Evolutionary conservation across 345 rosid genomes (phyloP), one percentile per base, ranked within the genome.

Genomic region (Orychophragmus violaceus): DNA sequence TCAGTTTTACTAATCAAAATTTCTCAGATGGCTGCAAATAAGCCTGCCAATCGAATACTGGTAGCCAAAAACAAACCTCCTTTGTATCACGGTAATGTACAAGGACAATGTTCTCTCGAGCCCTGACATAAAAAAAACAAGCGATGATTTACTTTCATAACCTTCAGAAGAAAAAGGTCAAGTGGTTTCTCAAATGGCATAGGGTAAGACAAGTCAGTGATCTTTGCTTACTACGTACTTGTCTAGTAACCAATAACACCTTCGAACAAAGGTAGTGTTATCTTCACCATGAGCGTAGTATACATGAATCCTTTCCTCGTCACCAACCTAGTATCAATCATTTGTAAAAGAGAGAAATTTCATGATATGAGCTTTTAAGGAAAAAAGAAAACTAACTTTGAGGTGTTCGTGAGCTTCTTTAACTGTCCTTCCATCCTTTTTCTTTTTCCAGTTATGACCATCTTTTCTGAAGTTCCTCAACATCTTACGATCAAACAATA

Each of bases 381-480:
- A 8, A 17, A 37, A 68, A 62, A 59, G n/a, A 69, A 64, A 53
- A 14, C 89, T 74, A 68, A 90, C 99, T 82, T 94, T 94, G 58
- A 94, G 81, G 81, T 88, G 97, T 82, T 90, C 99, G 41, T 94
- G 99, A 77, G 99, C 99, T 79, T 94, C 99, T 80, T 91, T 94
- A 60, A 90, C 82, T 2, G 99, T 94, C 87, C 87, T 88, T 68
- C 99, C 99, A 71, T 94, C 99, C 23, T 87, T 88, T 75, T 94
- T 94, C 95, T 90, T 94, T 83, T 91, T 94, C 99, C 99, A 94
- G 73, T 82, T 94, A 78, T 90, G 96, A 69, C 99, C 97, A 81
- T 94, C 99, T 70, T 84, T 90, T 59, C 99, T 81, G 77, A 94
- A 94, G 82, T 94, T 90, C 80, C 99, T 87, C 60, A 94, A 86